These are phyloP conservation scores for Heliocybe sulcata DNA, from an alignment of 1,284 basidiomycete species.

Conservation along the genomic window DNA sequence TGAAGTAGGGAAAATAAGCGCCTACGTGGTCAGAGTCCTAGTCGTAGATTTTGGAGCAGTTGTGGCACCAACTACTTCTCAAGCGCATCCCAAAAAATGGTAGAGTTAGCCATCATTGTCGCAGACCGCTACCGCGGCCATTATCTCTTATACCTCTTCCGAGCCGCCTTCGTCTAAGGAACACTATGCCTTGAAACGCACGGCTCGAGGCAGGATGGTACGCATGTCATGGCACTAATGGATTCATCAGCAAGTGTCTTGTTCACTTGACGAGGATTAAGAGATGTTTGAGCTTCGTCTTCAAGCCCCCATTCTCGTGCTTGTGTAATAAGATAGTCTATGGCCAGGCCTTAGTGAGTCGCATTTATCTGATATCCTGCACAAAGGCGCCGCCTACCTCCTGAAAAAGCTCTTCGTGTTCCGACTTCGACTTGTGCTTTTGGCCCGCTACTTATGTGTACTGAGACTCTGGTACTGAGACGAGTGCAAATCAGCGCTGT, in stretches of 20 bases:
- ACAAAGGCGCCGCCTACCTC: not conserved
- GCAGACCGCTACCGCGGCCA: not conserved
- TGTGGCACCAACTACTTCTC: constrained; percentile 5
- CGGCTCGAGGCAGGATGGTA: too few species aligned
- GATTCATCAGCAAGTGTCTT: not conserved
- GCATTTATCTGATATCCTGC: not conserved
- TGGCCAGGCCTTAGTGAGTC: not conserved
- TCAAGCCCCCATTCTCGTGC: not conserved
- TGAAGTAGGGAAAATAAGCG: not conserved
- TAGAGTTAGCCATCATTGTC: not conserved
- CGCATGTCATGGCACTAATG: not conserved
- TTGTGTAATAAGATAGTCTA: not conserved
- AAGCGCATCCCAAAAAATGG: not conserved
- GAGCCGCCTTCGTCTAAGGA: not conserved
- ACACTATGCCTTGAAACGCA: too few species aligned
- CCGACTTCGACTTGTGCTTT: too few species aligned
- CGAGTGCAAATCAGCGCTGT: too few species aligned
- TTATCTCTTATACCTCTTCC: not conserved
- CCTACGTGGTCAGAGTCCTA: not conserved
- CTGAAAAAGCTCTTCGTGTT: too few species aligned
- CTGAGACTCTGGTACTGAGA: too few species aligned
- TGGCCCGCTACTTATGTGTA: too few species aligned
- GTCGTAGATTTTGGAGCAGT: not conserved
- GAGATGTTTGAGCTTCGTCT: not conserved
- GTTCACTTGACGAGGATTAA: too few species aligned